Conservation (phyloP, 2,329 filamentous ascomycete species). For the Arthroderma sp. region DNA sequence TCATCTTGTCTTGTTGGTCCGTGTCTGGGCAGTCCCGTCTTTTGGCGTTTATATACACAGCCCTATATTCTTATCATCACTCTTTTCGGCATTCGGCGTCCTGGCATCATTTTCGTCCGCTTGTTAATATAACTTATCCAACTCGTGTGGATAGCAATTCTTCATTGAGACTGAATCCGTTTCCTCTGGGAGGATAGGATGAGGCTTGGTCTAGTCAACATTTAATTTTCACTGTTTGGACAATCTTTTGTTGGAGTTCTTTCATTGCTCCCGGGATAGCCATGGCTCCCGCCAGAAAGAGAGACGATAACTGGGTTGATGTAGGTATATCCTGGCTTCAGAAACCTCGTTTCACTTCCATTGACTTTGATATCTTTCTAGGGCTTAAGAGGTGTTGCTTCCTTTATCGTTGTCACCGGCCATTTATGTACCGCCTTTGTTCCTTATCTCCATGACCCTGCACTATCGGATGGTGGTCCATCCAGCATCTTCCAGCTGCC, state of each 20-base stretch:
- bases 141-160: background rate
- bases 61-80: background rate
- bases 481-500: conserved; percentile 20
- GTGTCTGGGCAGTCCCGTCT: background rate
- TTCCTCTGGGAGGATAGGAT: conserved; percentile 5
- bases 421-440: conserved; percentile 34
- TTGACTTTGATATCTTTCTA: conserved; percentile 14
- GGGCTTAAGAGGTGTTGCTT: conserved; percentile 34
- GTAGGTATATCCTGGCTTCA: conserved; percentile 8
- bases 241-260: background rate
- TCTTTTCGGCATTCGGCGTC: background rate
- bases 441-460: conserved; percentile 31
- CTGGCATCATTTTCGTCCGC: background rate
- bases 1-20: background rate
- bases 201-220: background rate
- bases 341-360: background rate
- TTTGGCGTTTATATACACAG: background rate
- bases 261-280: background rate
- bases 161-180: background rate
- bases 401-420: conserved; percentile 33
- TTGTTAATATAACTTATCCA: background rate
- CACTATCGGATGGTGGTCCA: conserved; percentile 13
- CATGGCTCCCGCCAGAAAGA: conserved; percentile 11
- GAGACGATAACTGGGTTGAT: conserved; percentile 20
- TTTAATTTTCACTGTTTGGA: background rate